Conservation (phyloP, 2,329 filamentous ascomycete species). For the Phialocephala sp. region DNA sequence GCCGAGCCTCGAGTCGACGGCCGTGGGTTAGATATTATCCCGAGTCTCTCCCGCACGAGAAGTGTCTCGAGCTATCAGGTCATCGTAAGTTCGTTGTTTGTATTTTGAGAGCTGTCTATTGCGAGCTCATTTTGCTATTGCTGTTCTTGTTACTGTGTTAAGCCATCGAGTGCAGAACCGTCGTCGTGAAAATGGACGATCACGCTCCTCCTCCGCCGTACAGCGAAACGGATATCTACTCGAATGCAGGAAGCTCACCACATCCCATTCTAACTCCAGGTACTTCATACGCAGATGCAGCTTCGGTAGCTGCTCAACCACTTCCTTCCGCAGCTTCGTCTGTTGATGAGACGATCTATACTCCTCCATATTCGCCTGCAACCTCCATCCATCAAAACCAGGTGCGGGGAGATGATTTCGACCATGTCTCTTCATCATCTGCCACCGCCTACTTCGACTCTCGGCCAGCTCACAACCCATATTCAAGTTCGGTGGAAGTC, state of each 20-base stretch:
- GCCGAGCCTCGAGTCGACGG: neutral
- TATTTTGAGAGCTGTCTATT: neutral
- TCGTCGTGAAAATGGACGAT: slow-evolving; percentile 29
- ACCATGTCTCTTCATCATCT: slow-evolving; percentile 31
- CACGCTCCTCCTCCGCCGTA: slow-evolving; percentile 61
- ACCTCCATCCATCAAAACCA: slow-evolving; percentile 32
- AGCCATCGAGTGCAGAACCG: neutral
- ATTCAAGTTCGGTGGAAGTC: slow-evolving; percentile 37
- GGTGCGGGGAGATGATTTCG: slow-evolving; percentile 21
- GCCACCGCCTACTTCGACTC: slow-evolving; percentile 39
- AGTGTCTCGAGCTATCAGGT: neutral
- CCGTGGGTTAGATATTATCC: neutral
- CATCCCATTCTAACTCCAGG: slow-evolving; percentile 36
- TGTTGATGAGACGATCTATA: slow-evolving; percentile 35
- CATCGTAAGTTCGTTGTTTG: neutral
- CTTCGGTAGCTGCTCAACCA: slow-evolving; percentile 39
- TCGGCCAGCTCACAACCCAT: slow-evolving; percentile 38
- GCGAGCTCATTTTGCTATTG: neutral
- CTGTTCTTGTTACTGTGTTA: neutral
- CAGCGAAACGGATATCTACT: slow-evolving; percentile 62
- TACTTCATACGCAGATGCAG: slow-evolving; percentile 45
- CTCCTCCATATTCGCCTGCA: slow-evolving; percentile 36
- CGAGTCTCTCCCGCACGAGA: neutral
- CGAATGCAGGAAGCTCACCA: slow-evolving; percentile 45
- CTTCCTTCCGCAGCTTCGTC: slow-evolving; percentile 33